phyloP scores from a whole-genome alignment of 192 early-diverging fungal genomes.

The Dissophora globulifera region DNA sequence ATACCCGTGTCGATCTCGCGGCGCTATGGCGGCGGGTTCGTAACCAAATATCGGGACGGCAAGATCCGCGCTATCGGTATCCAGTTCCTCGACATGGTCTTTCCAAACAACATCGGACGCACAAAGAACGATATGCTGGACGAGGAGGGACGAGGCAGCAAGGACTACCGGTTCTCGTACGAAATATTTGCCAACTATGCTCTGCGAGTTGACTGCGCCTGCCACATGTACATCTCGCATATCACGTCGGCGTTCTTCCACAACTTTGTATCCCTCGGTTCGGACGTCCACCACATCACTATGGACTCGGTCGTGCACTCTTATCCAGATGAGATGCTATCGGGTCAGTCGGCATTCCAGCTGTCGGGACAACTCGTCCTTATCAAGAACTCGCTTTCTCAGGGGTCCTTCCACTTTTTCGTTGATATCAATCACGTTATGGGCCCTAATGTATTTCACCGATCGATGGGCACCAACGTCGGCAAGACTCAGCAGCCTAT shows the following conservation, averaged over 20 bases:
- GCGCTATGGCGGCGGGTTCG: constrained; percentile 53
- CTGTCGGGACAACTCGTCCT: constrained; percentile 57
- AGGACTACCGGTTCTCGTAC: constrained; percentile 57
- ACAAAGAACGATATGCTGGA: constrained; percentile 46
- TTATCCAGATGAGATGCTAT: constrained; percentile 48
- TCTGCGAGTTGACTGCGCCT: constrained; percentile 41
- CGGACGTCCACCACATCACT: constrained; percentile 42
- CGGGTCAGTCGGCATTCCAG: constrained; percentile 62
- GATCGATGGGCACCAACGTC: constrained; percentile 15
- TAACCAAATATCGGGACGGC: constrained; percentile 48
- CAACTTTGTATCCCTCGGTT: constrained; percentile 54
- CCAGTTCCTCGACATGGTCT: constrained; percentile 51
- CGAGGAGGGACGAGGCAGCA: constrained; percentile 47
- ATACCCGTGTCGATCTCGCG: constrained; percentile 50
- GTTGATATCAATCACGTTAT: constrained; percentile 54
- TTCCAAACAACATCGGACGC: constrained; percentile 43
- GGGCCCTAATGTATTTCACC: constrained; percentile 59
- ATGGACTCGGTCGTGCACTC: constrained; percentile 47
- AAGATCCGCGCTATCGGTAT: constrained; percentile 49
- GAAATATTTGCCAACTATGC: constrained; percentile 60
- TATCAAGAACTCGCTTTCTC: constrained; percentile 50
- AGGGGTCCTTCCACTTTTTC: constrained; percentile 57
- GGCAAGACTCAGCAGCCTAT: constrained; percentile 33
- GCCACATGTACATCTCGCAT: constrained; percentile 53
- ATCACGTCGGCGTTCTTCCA: constrained; percentile 55